Base-by-base conservation (phyloP, 257 asterid species). In the Echium plantagineum region DNA sequence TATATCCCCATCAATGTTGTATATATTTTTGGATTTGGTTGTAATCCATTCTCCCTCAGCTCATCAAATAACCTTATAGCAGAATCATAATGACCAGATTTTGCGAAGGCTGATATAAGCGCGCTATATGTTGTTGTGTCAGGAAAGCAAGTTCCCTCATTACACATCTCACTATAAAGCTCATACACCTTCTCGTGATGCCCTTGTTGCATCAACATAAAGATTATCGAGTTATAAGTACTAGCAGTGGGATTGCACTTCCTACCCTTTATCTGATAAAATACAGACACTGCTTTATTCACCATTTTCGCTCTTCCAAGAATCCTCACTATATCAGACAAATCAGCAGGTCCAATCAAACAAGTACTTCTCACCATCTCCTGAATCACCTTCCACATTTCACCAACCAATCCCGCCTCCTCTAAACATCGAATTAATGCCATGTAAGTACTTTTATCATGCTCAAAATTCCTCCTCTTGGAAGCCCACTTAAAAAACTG, bases 401-500 rank as follows among this genome's bases (percentile, higher is more conserved):
- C 94, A 58, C 95, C 96, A 52, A 77, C 69, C 58, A 79, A 49
- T 31, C 85, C 76, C 3, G 86, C 74, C 75, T 83, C 87, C 63
- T 85, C 94, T 3, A 90, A 83, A 60, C 96, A 85, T 57, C 55
- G 81, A 32, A 90, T 72, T 52, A 87, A 69, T 65, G 91, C 80
- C 76, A 87, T 66, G 76, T 87, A 90, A 53, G 97, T 80, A 22
- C 81, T 70, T 9, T 76, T 75, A 66, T 90, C 94, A 42, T 85
- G 96, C 79, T 78, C 94, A 58, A 81, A 90, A 59, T 90, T 77
- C 80, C 87, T 81, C 69, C 94, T 80, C 67, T 85, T 87, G 7
- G 85, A 94, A 57, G 86, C 96, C 97, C 96, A 90, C 74, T 73
- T 80, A 60, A 90, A 90, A 78, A 90, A 90, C 73, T 78, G 89